A percentile compares a stretch with the other conserved stretches of the same genome.
Evolutionary conservation across 768 basidiomycete species (phyloP).

Genomic region (Suillus subalutaceus): DNA sequence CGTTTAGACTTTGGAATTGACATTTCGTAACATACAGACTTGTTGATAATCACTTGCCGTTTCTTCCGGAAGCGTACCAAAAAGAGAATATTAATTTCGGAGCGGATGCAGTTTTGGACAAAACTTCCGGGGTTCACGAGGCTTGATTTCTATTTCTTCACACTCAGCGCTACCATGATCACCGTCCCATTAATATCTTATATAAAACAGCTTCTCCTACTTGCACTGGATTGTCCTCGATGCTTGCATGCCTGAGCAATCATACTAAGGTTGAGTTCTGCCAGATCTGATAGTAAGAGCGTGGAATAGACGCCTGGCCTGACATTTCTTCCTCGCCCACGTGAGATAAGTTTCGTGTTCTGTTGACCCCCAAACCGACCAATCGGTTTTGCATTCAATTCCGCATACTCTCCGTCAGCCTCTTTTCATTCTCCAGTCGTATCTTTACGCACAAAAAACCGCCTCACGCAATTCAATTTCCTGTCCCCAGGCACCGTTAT

Average conservation of each 20-base stretch:
- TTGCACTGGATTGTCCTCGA: slow-evolving; percentile 7
- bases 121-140: background rate
- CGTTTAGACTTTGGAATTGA: slow-evolving; percentile 34
- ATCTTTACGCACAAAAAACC: slow-evolving; percentile 16
- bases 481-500: slow-evolving; percentile 29
- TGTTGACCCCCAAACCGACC: background rate
- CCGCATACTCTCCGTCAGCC: background rate
- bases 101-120: slow-evolving; percentile 1
- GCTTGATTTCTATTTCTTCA: background rate
- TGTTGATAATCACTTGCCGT: slow-evolving; percentile 7
- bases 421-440: slow-evolving; percentile 10
- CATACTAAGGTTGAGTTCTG: slow-evolving; percentile 19
- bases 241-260: slow-evolving; percentile 4
- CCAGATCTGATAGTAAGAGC: slow-evolving; percentile 3
- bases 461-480: slow-evolving; percentile 18
- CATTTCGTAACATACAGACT: slow-evolving; percentile 7
- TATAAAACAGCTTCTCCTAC: background rate
- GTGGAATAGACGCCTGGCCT: slow-evolving; percentile 15
- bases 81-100: slow-evolving; percentile 7
- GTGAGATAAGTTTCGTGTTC: slow-evolving; percentile 20
- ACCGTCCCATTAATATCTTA: background rate
- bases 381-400: background rate
- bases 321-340: slow-evolving; percentile 25
- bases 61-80: slow-evolving; percentile 7
- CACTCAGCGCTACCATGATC: slow-evolving; percentile 4